These are phyloP conservation scores for Leccinum griseonigrum DNA, from an alignment of 1,284 basidiomycete species.

Conservation along the genomic window DNA sequence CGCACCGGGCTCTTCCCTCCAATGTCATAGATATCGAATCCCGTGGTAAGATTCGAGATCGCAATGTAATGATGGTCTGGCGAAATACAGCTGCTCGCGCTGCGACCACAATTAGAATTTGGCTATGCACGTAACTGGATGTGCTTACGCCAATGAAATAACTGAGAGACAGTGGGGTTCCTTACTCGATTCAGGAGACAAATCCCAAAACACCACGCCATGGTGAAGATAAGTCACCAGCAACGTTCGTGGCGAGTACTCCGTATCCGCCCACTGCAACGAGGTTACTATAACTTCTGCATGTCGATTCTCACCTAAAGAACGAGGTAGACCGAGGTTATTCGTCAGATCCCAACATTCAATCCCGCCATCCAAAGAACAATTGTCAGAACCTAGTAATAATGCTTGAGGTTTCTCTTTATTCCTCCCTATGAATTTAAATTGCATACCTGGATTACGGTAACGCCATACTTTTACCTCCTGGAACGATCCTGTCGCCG, in stretches of 20 bases:
- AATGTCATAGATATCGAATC: no score
- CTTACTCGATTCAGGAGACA: neutral
- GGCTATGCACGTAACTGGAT: neutral
- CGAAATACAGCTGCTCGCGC: neutral
- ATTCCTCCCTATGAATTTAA: no score
- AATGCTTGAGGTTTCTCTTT: no score
- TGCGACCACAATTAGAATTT: neutral
- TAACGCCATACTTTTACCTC: neutral
- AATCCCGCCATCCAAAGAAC: neutral
- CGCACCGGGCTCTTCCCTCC: no score
- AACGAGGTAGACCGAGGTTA: neutral
- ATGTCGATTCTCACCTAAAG: neutral
- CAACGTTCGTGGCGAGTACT: neutral
- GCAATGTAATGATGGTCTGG: neutral
- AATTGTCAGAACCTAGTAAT: no score
- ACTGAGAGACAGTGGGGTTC: neutral
- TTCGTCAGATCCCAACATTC: neutral
- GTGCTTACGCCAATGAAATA: neutral
- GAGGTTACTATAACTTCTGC: neutral
- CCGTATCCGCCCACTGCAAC: neutral
- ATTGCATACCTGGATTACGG: no score
- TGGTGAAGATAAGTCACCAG: neutral
- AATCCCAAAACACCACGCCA: neutral
- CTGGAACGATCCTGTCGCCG: neutral
- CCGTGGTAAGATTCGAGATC: neutral